Evolutionary conservation across 441 rosid species (phyloP), one percentile per base, ranked within the genome.

Genomic region (Populus hybrid): DNA sequence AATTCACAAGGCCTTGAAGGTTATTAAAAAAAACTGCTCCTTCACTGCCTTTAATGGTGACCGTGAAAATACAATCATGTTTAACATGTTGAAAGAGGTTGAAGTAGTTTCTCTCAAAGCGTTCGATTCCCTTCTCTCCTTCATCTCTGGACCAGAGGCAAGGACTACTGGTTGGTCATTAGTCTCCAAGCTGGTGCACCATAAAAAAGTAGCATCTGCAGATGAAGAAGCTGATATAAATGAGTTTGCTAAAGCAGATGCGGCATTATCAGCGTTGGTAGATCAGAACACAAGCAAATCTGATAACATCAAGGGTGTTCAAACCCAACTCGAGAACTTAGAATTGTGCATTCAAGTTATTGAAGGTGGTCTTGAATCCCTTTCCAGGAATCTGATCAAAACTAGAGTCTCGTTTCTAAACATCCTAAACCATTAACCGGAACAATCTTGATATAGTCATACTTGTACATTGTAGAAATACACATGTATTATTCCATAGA

Each of bases 321-420:
- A 84, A 71, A 82, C 11, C 35, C 53, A 75, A 34, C 74, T 81
- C 4, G 81, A 80, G 69, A 68, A 83, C 28, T 72, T 87, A 78
- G 90, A 85, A 30, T 35, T 35, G 23, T 71, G 67, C 81, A 83
- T 89, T 80, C 83, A 80, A 80, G 82, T 86, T 76, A 79, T 91
- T 35, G 85, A 86, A 70, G 84, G 86, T 59, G 87, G 84, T 34
- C 35, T 82, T 34, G 86, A 86, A 10, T 70, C 78, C 65, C 79
- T 89, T 8, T 80, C 69, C 1, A 85, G 84, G 79, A 53, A 69
- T 30, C 30, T 89, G 80, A 87, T 91, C 81, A 86, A 89, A 83
- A 71, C 84, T 40, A 85, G 89, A 73, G 87, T 85, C 57, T 85
- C 89, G 2, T 38, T 88, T 70, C 93, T 89, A 65, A 88, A 46